Evolutionary conservation across 1,284 basidiomycete genomes (phyloP).

Genomic region (Ceratobasidium sp.): DNA sequence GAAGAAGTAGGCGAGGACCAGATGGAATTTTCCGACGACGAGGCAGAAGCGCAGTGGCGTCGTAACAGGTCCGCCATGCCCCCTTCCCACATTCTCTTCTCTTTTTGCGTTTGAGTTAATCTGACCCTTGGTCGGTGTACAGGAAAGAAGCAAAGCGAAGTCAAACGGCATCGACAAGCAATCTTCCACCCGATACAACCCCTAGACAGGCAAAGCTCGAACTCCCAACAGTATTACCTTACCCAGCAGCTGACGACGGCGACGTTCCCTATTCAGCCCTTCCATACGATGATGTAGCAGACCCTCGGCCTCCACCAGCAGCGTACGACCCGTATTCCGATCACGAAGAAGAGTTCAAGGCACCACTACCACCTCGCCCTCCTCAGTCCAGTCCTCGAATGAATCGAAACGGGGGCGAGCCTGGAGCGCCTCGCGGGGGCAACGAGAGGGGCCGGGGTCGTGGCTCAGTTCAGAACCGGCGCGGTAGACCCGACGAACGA

Average conservation of each 20-base stretch:
- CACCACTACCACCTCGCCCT: slow-evolving; percentile 4
- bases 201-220: slow-evolving; percentile 4
- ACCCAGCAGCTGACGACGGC: slow-evolving; percentile 32
- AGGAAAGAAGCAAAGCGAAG: slow-evolving; percentile 31
- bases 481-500: slow-evolving; percentile 7
- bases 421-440: slow-evolving; percentile 9
- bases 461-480: background rate
- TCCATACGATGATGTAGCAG: slow-evolving; percentile 23
- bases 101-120: background rate
- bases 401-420: background rate
- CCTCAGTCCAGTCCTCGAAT: slow-evolving; percentile 11
- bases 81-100: background rate
- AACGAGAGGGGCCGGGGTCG: slow-evolving; percentile 22
- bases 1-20: slow-evolving; percentile 88
- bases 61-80: slow-evolving; percentile 33
- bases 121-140: background rate
- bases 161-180: slow-evolving; percentile 1
- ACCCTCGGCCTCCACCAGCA: slow-evolving; percentile 32
- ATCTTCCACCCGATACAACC: slow-evolving; percentile 15
- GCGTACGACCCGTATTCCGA: slow-evolving; percentile 39
- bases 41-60: slow-evolving; percentile 68
- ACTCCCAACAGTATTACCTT: slow-evolving; percentile 11
- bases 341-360: slow-evolving; percentile 16
- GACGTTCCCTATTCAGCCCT: slow-evolving; percentile 25
- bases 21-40: slow-evolving; percentile 89